Percentiles rank a stretch among this genome's conserved stretches.
Evolutionary conservation across 495 filamentous ascomycete species (phyloP).

Genomic region (Xeromyces bisporus): DNA sequence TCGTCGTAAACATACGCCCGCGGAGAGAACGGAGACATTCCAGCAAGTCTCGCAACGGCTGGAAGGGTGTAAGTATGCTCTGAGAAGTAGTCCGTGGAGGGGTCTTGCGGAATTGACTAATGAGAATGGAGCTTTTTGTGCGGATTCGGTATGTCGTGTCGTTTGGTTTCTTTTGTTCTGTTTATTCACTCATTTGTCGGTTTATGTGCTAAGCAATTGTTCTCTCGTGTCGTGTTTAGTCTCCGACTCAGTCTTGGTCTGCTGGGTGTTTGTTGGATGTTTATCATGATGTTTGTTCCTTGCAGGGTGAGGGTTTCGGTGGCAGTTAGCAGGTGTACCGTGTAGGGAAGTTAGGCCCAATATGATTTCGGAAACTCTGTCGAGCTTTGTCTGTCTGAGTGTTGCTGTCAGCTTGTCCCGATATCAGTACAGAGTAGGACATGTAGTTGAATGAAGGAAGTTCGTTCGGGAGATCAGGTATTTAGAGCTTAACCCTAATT

Average conservation of each 20-base stretch:
- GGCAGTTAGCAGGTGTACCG: too few species aligned
- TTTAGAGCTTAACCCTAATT: too few species aligned
- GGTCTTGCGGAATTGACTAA: slow-evolving; percentile 90
- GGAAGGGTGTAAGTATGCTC: slow-evolving; percentile 62
- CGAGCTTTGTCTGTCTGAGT: too few species aligned
- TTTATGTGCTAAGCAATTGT: slow-evolving; percentile 5
- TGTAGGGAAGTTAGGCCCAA: too few species aligned
- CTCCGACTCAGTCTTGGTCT: slow-evolving; percentile 91
- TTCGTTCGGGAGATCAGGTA: too few species aligned
- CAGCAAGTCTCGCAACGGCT: slow-evolving; percentile 82
- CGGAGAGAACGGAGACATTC: slow-evolving; percentile 65
- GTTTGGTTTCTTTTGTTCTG: too few species aligned
- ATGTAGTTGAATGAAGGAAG: too few species aligned
- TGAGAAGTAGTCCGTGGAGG: slow-evolving; percentile 66
- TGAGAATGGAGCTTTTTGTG: slow-evolving; percentile 64
- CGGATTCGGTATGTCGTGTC: slow-evolving; percentile 79
- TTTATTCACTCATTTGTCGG: neutral
- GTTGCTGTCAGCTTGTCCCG: too few species aligned
- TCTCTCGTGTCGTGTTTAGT: slow-evolving; percentile 35
- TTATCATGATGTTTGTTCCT: slow-evolving; percentile 85
- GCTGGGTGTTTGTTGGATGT: slow-evolving; percentile 85
- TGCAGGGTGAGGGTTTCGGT: too few species aligned
- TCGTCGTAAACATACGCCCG: slow-evolving; percentile 41
- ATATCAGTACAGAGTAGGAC: too few species aligned
- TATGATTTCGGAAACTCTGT: too few species aligned